phyloP scores from a whole-genome alignment of 805 yeast genomes.

The Yamadazyma kitorensis region DNA sequence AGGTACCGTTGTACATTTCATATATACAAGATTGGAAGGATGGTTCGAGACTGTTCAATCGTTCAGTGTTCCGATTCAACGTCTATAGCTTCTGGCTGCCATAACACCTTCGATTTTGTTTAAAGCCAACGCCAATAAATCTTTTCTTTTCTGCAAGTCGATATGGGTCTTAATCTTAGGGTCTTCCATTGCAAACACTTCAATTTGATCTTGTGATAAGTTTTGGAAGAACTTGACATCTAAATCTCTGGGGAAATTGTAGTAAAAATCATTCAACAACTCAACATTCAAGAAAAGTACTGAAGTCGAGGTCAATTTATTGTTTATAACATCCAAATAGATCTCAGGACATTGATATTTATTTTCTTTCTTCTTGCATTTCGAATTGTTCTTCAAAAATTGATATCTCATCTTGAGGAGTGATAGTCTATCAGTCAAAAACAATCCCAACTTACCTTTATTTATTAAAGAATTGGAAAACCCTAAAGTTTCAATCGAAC shows the following conservation, averaged over 20 bases:
- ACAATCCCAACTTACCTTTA: constrained; percentile 81
- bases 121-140: constrained; percentile 78
- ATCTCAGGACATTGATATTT: constrained; percentile 94
- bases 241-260: constrained; percentile 86
- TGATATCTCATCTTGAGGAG: constrained; percentile 69
- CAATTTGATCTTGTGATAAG: constrained; percentile 74
- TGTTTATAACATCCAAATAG: constrained; percentile 87
- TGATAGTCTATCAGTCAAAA: constrained; percentile 68
- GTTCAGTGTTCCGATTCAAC: no score
- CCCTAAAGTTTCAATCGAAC: constrained; percentile 73
- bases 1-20: no score
- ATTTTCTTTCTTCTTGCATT: constrained; percentile 74
- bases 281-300: constrained; percentile 92
- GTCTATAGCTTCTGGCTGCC: constrained; percentile 34
- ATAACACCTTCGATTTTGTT: constrained; percentile 81
- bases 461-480: constrained; percentile 73
- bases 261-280: constrained; percentile 88
- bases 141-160: constrained; percentile 91
- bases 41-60: no score
- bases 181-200: constrained; percentile 89
- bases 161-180: constrained; percentile 87
- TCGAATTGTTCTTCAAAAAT: constrained; percentile 67
- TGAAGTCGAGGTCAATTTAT: constrained; percentile 89
- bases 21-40: no score
- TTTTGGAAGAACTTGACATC: constrained; percentile 68